A percentile compares a stretch with the other conserved stretches of the same genome.
These are phyloP conservation scores for Rosellinia necatrix DNA, from an alignment of 2,329 filamentous ascomycete species.

Conservation along the genomic window DNA sequence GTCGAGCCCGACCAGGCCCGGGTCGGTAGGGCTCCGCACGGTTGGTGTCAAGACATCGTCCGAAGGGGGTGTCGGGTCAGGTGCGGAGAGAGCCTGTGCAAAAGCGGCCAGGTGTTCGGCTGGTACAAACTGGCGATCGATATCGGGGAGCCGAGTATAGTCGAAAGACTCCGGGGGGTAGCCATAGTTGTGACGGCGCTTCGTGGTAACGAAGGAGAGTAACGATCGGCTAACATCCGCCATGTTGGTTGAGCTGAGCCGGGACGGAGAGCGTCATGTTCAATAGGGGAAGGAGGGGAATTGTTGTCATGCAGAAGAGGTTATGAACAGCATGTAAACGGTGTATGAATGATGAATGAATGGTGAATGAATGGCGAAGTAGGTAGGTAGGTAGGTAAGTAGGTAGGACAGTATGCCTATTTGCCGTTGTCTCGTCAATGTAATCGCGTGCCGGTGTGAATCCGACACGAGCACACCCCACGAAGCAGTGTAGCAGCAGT, in stretches of 20 bases:
- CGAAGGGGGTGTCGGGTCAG: constrained; percentile 64
- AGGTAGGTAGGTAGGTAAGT: not conserved
- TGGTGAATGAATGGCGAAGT: no score
- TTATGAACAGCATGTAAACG: no score
- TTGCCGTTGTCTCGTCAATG: constrained; percentile 2
- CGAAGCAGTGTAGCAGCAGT: not conserved
- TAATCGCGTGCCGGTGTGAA: constrained; percentile 8
- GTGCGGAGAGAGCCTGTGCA: constrained; percentile 78
- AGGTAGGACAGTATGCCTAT: not conserved
- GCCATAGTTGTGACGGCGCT: constrained; percentile 53
- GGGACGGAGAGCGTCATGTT: constrained; percentile 25
- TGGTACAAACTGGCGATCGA: constrained; percentile 75
- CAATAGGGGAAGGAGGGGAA: not conserved
- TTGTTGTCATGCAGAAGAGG: not conserved
- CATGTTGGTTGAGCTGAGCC: constrained; percentile 31
- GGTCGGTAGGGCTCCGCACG: constrained; percentile 47
- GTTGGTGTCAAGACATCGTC: constrained; percentile 52
- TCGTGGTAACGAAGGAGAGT: constrained; percentile 32
- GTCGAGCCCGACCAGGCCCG: constrained; percentile 47
- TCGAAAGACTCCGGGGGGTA: constrained; percentile 70
- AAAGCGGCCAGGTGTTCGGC: constrained; percentile 78
- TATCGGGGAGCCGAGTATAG: constrained; percentile 73
- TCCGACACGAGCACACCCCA: constrained; percentile 4
- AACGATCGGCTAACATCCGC: constrained; percentile 30
- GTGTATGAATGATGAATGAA: no score